Percentiles rank a stretch among this genome's conserved stretches.
These are phyloP conservation scores for Aspergillus clavatus DNA, from an alignment of 2,329 filamentous ascomycete genomes.

Conservation along the genomic window DNA sequence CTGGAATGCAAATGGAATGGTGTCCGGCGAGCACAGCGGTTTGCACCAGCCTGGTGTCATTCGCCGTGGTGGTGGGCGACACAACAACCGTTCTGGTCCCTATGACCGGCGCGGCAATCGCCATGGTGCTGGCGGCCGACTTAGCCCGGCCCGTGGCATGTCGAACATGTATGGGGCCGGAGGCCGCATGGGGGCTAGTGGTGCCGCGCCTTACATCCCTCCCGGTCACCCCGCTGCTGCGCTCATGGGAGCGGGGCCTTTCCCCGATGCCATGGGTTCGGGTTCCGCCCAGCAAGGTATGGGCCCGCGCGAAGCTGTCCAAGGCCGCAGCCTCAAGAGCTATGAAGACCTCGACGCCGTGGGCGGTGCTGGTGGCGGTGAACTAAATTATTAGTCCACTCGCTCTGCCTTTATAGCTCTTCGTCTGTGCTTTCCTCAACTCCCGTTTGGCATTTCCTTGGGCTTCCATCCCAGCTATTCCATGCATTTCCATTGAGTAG, in stretches of 20 bases:
- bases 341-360: conserved; percentile 96
- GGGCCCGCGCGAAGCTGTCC: conserved; percentile 84
- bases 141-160: conserved; percentile 37
- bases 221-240: conserved; percentile 38
- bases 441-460: conserved; percentile 1
- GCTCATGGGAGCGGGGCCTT: conserved; percentile 42
- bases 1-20: conserved; percentile 30
- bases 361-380: conserved; percentile 66
- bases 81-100: conserved; percentile 62
- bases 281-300: conserved; percentile 68
- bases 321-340: conserved; percentile 88
- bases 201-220: conserved; percentile 33
- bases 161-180: conserved; percentile 32
- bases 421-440: not conserved
- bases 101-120: conserved; percentile 64
- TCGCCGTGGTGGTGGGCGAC: conserved; percentile 61
- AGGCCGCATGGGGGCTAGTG: conserved; percentile 29
- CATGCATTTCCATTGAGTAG: not conserved
- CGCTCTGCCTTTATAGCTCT: too few relatives aligned
- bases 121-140: conserved; percentile 50
- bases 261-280: conserved; percentile 46
- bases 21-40: conserved; percentile 36
- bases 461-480: not conserved
- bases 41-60: conserved; percentile 60
- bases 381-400: conserved; percentile 78